phyloP scores from a whole-genome alignment of 1,139 yeast species.

The Trichomonascaceae sp. region DNA sequence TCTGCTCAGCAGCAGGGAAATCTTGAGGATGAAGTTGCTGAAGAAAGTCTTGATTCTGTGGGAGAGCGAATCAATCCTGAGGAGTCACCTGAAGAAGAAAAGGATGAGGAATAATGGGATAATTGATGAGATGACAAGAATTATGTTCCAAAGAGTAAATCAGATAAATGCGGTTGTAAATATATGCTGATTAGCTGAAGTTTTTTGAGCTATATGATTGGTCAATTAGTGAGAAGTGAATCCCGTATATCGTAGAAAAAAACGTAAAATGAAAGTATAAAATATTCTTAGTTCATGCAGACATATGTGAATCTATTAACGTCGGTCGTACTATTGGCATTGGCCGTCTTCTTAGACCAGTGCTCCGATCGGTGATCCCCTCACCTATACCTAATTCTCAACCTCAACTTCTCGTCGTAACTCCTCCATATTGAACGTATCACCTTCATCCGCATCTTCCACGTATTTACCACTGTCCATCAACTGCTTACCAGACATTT shows the following conservation, averaged over 20 bases:
- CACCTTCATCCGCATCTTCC: constrained; percentile 46
- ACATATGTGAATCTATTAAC: neutral
- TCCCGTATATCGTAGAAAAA: too few species aligned
- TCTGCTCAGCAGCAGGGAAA: constrained; percentile 11
- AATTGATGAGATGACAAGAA: constrained; percentile 1
- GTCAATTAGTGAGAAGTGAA: neutral
- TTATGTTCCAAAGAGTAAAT: neutral
- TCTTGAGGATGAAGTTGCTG: constrained; percentile 24
- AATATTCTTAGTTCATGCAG: neutral
- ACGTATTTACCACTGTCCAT: constrained; percentile 60
- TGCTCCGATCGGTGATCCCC: too few species aligned
- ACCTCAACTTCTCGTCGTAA: constrained; percentile 20
- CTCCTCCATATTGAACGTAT: constrained; percentile 37
- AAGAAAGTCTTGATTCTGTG: constrained; percentile 19
- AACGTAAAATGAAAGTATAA: too few species aligned
- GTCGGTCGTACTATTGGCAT: too few species aligned
- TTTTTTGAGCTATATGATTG: neutral
- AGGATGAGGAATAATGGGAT: constrained; percentile 14
- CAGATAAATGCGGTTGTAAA: neutral
- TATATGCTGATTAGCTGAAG: neutral
- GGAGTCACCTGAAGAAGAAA: constrained; percentile 18
- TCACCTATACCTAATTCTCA: neutral
- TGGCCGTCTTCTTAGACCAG: too few species aligned
- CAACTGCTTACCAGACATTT: constrained; percentile 73
- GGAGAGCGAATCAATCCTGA: constrained; percentile 13